These are phyloP conservation scores for Sarocladiaceae sp. DNA, from an alignment of 2,329 filamentous ascomycete species.

Conservation along the genomic window DNA sequence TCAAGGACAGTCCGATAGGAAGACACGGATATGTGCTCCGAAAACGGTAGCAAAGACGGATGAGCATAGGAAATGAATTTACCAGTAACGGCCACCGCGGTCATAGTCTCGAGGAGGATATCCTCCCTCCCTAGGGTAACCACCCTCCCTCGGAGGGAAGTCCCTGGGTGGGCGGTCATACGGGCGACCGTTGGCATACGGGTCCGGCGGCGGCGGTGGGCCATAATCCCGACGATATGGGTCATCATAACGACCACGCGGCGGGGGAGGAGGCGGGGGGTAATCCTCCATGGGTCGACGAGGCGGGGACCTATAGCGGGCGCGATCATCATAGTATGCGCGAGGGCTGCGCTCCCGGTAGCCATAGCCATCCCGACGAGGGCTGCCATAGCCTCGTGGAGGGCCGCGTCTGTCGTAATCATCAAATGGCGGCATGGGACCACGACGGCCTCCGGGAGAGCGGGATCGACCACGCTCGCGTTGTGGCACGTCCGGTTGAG, in stretches of 20 bases:
- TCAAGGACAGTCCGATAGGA: constrained; percentile 30
- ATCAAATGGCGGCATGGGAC: constrained; percentile 62
- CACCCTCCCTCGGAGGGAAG: constrained; percentile 33
- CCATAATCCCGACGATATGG: constrained; percentile 69
- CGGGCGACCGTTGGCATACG: constrained; percentile 53
- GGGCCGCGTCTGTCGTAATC: constrained; percentile 83
- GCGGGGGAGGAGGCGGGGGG: constrained; percentile 48
- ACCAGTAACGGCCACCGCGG: constrained; percentile 47
- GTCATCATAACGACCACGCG: constrained; percentile 68
- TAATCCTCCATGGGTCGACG: constrained; percentile 79
- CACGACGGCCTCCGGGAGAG: constrained; percentile 57
- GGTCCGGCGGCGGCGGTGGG: constrained; percentile 55
- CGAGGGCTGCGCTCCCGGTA: constrained; percentile 87
- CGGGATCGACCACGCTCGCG: constrained; percentile 69
- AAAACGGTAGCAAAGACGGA: constrained; percentile 16
- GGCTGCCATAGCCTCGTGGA: constrained; percentile 72
- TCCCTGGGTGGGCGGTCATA: constrained; percentile 54
- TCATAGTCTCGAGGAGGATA: constrained; percentile 45
- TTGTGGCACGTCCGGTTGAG: constrained; percentile 70
- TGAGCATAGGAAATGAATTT: constrained; percentile 28
- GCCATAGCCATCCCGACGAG: constrained; percentile 62
- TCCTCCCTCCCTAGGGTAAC: constrained; percentile 24
- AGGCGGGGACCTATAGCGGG: constrained; percentile 76
- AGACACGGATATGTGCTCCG: constrained; percentile 11
- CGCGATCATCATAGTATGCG: constrained; percentile 82